These are phyloP conservation scores for Triticum urartu DNA, from an alignment of 176 grass and related monocot species.

Conservation along the genomic window DNA sequence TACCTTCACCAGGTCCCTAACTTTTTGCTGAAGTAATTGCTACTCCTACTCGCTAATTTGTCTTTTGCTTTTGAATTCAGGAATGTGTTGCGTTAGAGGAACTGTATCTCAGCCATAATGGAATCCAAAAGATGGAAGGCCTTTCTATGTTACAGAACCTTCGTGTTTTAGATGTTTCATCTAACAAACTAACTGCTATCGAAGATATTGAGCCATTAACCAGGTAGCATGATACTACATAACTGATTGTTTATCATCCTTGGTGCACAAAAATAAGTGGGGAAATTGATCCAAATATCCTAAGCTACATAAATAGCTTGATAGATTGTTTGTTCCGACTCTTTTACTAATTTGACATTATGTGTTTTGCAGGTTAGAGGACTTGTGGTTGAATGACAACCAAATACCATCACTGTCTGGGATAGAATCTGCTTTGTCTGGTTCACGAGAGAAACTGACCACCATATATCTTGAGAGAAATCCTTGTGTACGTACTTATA, in stretches of 20 bases:
- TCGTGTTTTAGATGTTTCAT: constrained; percentile 84
- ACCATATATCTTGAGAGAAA: constrained; percentile 98
- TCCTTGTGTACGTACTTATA: constrained; percentile 73
- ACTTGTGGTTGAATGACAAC: constrained; percentile 98
- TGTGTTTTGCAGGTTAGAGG: constrained; percentile 65
- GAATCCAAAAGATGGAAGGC: constrained; percentile 94
- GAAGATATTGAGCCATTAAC: constrained; percentile 71
- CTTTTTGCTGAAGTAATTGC: neutral
- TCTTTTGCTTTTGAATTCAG: constrained; percentile 42
- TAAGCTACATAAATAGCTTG: neutral
- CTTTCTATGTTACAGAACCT: constrained; percentile 84
- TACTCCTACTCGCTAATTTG: neutral
- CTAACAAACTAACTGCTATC: constrained; percentile 76
- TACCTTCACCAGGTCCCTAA: neutral
- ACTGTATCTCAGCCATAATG: constrained; percentile 93
- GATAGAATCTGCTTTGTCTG: constrained; percentile 57
- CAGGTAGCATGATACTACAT: constrained; percentile 47
- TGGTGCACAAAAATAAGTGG: neutral
- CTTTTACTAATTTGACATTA: constrained; percentile 12
- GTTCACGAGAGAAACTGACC: constrained; percentile 64
- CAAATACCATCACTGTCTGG: constrained; percentile 89
- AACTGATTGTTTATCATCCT: neutral
- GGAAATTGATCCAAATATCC: neutral
- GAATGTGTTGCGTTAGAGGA: constrained; percentile 80
- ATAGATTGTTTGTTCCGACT: neutral